Evolutionary conservation across 129 eudicot genomes (phyloP).

Genomic region (sunflower (Helianthus annuus)): HanXRQr2.0-SUNRISE NC_035446.2:160266439-160266938

Average conservation of each 20-base stretch:
- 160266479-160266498: slow-evolving; percentile 34
- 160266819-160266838: slow-evolving; percentile 38
- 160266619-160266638: slow-evolving; percentile 35
- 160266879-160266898: slow-evolving; percentile 27
- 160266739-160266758: not conserved
- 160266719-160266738: not conserved
- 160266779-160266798: slow-evolving; percentile 34
- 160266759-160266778: slow-evolving; percentile 35
- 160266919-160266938: slow-evolving; percentile 60
- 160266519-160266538: slow-evolving; percentile 53
- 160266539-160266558: slow-evolving; percentile 56
- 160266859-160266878: slow-evolving; percentile 38
- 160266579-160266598: slow-evolving; percentile 37
- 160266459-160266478: slow-evolving; percentile 44
- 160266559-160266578: slow-evolving; percentile 41
- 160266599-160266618: slow-evolving; percentile 34
- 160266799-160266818: slow-evolving; percentile 40
- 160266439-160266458: slow-evolving; percentile 38
- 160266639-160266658: slow-evolving; percentile 41
- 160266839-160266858: slow-evolving; percentile 29
- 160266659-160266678: slow-evolving; percentile 31
- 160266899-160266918: slow-evolving; percentile 50
- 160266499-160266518: slow-evolving; percentile 38
- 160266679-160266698: slow-evolving; percentile 37
- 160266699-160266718: not conserved